Evolutionary conservation across 176 grass and related monocot genomes (phyloP).

Genomic region (Juncus inflexus): DNA sequence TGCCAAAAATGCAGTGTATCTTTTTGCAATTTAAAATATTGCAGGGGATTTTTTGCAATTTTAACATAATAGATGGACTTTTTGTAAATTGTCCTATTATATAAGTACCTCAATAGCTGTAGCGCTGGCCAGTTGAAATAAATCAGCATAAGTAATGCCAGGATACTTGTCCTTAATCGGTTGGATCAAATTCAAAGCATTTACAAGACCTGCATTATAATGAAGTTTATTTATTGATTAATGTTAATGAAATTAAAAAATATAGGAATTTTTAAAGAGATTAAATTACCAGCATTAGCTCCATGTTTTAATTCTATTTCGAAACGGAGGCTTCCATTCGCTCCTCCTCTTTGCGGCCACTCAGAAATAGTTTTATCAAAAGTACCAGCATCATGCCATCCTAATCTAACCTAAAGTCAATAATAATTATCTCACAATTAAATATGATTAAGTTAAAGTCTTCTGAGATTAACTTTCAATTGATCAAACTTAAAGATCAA

Average conservation of each 20-base stretch:
- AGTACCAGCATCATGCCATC: conserved; percentile 85
- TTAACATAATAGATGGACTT: no score
- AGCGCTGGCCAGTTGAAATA: conserved; percentile 92
- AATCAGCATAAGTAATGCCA: conserved; percentile 66
- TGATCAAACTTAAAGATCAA: background rate
- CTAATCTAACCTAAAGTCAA: conserved; percentile 60
- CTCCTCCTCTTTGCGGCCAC: conserved; percentile 72
- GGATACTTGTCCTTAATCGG: conserved; percentile 82
- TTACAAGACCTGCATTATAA: conserved; percentile 51
- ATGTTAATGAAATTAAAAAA: background rate
- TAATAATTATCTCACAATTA: background rate
- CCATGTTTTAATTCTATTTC: conserved; percentile 71
- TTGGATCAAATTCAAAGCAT: conserved; percentile 71
- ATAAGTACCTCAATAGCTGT: conserved; percentile 74
- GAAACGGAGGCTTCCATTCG: conserved; percentile 87
- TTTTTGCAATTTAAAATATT: no score
- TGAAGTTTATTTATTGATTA: no score
- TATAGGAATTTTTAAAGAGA: conserved; percentile 3
- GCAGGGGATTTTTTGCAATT: background rate
- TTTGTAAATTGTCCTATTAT: background rate
- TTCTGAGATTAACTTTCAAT: background rate
- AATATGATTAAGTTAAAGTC: conserved; percentile 16
- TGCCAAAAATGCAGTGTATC: no score
- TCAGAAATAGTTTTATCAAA: conserved; percentile 77
- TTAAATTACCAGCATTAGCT: conserved; percentile 70